Evolutionary conservation across 176 grass and related monocot species (phyloP).

Genomic region (Urochloa ruziziensis): DNA sequence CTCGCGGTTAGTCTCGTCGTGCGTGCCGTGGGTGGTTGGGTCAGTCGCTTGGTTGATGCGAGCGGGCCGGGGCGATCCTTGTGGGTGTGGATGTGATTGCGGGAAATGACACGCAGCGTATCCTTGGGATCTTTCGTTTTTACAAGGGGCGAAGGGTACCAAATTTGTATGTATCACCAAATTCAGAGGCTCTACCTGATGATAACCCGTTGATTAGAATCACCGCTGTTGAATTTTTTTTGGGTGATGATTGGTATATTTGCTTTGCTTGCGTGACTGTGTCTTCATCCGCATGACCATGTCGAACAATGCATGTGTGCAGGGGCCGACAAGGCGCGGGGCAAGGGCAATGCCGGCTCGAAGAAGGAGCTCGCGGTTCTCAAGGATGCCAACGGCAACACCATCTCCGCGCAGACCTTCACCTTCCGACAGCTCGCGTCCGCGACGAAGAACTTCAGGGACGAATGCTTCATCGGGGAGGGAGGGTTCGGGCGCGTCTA

Average conservation of each 20-base stretch:
- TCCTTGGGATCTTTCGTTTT: conserved; percentile 14
- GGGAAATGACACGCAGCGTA: background rate
- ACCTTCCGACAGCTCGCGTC: conserved; percentile 80
- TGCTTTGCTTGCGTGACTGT: background rate
- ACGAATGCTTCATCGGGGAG: conserved; percentile 82
- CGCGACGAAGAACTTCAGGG: conserved; percentile 81
- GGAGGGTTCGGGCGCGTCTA: conserved; percentile 93
- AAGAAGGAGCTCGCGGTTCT: conserved; percentile 42
- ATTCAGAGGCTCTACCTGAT: background rate
- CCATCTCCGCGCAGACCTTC: conserved; percentile 73
- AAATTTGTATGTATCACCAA: background rate
- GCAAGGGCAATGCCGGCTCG: conserved; percentile 29
- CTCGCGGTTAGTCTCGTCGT: conserved; percentile 13
- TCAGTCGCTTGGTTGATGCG: background rate
- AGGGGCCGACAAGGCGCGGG: conserved; percentile 36
- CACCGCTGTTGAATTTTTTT: background rate
- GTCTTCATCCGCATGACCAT: background rate
- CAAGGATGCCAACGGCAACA: conserved; percentile 48
- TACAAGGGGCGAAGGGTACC: background rate
- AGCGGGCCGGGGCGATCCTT: conserved; percentile 11
- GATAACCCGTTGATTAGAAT: conserved; percentile 10
- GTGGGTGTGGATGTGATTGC: conserved; percentile 3
- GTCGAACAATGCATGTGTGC: background rate
- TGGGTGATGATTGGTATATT: background rate
- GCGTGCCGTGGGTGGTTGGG: background rate